These are phyloP conservation scores for Ascochyta lentis DNA, from an alignment of 2,329 filamentous ascomycete species.

Conservation along the genomic window DNA sequence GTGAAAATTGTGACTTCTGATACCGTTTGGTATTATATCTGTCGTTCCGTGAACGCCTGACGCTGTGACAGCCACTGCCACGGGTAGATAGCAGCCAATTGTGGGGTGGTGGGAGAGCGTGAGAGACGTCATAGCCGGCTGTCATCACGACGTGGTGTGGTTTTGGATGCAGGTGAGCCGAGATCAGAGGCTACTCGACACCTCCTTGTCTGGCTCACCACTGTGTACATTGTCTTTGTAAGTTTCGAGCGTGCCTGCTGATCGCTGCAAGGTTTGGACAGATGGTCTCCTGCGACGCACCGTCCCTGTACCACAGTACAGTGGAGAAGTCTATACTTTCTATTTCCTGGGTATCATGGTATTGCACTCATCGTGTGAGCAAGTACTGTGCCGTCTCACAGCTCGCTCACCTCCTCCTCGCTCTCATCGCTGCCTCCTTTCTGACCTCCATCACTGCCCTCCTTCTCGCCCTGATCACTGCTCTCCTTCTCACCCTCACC, in stretches of 20 bases:
- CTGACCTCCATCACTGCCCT: constrained; percentile 27
- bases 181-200: not conserved
- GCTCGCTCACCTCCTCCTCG: constrained; percentile 5
- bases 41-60: not conserved
- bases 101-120: no score
- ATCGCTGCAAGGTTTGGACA: no score
- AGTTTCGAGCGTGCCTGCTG: not conserved
- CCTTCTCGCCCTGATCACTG: no score
- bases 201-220: not conserved
- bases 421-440: constrained; percentile 48
- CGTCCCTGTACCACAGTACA: no score
- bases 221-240: not conserved
- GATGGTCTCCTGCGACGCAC: not conserved
- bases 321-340: not conserved
- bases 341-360: not conserved
- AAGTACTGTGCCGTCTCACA: not conserved
- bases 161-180: not conserved
- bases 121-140: not conserved
- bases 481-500: not conserved
- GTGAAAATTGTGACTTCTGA: not conserved
- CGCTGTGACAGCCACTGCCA: no score
- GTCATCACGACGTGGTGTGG: not conserved
- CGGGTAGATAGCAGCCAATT: no score
- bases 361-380: not conserved
- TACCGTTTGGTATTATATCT: not conserved